Conservation (phyloP, 805 yeast species). For the Wickerhamiella qilinensis region DNA sequence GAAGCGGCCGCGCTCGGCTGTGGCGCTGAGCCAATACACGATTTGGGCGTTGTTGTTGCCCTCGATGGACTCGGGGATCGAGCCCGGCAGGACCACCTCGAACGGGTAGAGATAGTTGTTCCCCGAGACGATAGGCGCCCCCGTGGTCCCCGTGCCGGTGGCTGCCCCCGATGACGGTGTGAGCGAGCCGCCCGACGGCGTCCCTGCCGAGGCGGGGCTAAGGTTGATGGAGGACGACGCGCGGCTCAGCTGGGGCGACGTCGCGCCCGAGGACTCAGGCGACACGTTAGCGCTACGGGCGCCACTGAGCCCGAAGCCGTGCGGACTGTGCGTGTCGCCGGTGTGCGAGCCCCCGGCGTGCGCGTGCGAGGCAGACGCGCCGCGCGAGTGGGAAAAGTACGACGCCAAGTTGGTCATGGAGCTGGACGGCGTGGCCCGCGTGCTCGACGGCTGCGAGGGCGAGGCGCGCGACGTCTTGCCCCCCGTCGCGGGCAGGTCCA, state of each 20-base stretch:
- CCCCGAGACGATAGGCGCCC: conserved; percentile 15
- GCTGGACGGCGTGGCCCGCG: conserved; percentile 14
- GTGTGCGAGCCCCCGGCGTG: not conserved
- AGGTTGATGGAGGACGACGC: not conserved
- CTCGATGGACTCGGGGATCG: conserved; percentile 73
- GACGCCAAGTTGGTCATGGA: conserved; percentile 18
- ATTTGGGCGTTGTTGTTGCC: conserved; percentile 72
- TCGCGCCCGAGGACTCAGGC: not conserved
- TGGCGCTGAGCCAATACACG: conserved; percentile 58
- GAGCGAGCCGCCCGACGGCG: not conserved
- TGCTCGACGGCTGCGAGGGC: conserved; percentile 9
- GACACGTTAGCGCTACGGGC: not conserved
- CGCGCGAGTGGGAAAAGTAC: conserved; percentile 10
- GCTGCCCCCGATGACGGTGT: not conserved
- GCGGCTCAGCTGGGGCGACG: conserved; percentile 1
- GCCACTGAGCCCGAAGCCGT: not conserved
- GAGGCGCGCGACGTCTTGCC: not conserved
- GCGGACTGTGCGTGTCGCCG: not conserved
- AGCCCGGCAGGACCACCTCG: conserved; percentile 69
- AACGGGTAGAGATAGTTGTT: conserved; percentile 91
- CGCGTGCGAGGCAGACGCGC: not conserved
- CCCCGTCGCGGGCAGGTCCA: conserved; percentile 5
- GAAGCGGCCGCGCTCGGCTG: conserved; percentile 69
- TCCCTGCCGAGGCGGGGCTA: not conserved
- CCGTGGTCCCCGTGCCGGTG: not conserved